Conservation (phyloP, 1,284 basidiomycete species). For the Thecaphora frezii region DNA sequence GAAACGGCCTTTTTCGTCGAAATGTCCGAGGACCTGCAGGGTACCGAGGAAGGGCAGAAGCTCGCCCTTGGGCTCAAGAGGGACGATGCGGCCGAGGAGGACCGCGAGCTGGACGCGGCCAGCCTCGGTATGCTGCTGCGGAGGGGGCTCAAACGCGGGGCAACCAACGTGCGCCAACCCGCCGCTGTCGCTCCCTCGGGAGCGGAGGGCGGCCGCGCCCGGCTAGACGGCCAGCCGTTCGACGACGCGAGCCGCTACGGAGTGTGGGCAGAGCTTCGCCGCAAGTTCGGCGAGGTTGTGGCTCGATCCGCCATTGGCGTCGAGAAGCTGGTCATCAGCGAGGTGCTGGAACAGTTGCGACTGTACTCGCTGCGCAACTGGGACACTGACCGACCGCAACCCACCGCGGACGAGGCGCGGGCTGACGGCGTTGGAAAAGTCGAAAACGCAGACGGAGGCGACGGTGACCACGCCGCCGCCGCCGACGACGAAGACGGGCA, state of each 20-base stretch:
- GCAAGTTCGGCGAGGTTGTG: slow-evolving; percentile 33
- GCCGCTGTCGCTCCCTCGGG: slow-evolving; percentile 1
- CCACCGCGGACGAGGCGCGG: not conserved
- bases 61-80: slow-evolving; percentile 16
- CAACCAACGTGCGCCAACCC: slow-evolving; percentile 17
- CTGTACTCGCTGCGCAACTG: slow-evolving; percentile 33
- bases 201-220: slow-evolving; percentile 9
- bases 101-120: slow-evolving; percentile 46
- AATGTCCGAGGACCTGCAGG: slow-evolving; percentile 28
- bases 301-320: slow-evolving; percentile 27
- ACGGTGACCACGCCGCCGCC: slow-evolving; percentile 1
- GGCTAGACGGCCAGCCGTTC: slow-evolving; percentile 5
- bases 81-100: slow-evolving; percentile 28
- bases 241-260: slow-evolving; percentile 23
- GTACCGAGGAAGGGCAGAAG: slow-evolving; percentile 22
- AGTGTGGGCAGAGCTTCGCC: slow-evolving; percentile 44
- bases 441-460: not conserved
- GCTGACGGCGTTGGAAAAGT: slow-evolving; percentile 1
- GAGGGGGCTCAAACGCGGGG: slow-evolving; percentile 40
- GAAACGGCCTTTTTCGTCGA: slow-evolving; percentile 43
- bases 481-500: slow-evolving; percentile 6
- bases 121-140: slow-evolving; percentile 40
- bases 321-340: slow-evolving; percentile 39
- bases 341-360: slow-evolving; percentile 40
- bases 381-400: slow-evolving; percentile 11